Conservation (phyloP, 345 rosid species). For the Rhodamnia rubescens region DNA sequence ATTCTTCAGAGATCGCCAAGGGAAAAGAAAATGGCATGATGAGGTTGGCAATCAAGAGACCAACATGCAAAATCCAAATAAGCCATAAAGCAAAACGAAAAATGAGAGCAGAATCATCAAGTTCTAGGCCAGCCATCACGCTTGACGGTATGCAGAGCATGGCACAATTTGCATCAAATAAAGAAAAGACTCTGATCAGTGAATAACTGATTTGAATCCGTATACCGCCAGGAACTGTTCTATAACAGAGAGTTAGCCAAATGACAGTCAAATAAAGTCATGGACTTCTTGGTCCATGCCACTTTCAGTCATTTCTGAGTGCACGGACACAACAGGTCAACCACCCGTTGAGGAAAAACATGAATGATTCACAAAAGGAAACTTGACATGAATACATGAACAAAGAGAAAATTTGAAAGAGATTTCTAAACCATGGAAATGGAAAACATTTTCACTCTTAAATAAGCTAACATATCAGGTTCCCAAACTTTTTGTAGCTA, state of each 20-base stretch:
- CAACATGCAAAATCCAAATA: background rate
- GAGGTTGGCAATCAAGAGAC: background rate
- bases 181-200: background rate
- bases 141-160: background rate
- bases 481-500: background rate
- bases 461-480: background rate
- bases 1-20: background rate
- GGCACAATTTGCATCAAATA: background rate
- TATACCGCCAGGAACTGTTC: background rate
- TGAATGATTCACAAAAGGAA: background rate
- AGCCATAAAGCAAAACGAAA: background rate
- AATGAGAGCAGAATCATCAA: background rate
- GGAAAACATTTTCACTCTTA: background rate
- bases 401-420: background rate
- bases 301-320: background rate
- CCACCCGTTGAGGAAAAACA: background rate
- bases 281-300: background rate
- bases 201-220: background rate
- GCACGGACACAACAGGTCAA: background rate
- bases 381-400: background rate
- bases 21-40: background rate
- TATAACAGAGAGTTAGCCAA: background rate
- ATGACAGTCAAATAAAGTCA: background rate
- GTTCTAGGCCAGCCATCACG: background rate
- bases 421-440: background rate